Percentiles rank a stretch among this genome's conserved stretches.
Conservation (phyloP, 2,329 filamentous ascomycete species). For the Aspergillus luchuensis region DNA sequence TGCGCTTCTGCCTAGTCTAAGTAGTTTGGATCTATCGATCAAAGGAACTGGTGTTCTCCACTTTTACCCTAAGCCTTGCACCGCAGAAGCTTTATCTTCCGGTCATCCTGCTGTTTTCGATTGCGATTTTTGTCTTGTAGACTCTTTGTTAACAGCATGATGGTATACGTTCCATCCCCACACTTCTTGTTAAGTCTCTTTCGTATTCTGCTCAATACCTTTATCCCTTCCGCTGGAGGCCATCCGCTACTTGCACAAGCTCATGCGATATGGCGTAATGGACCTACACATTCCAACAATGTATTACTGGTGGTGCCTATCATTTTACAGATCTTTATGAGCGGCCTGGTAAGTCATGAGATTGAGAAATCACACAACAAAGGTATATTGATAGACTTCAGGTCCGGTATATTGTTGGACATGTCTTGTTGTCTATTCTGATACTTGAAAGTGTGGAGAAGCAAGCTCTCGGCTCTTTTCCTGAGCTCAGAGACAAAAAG, state of each 20-base stretch:
- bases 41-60: no score
- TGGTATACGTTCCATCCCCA: no score
- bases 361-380: no score
- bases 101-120: no score
- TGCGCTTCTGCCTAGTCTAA: no score
- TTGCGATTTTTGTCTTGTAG: no score
- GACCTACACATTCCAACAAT: neutral
- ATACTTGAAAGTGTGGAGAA: slow-evolving; percentile 1
- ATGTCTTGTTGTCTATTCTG: slow-evolving; percentile 3
- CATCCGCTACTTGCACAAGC: slow-evolving; percentile 6
- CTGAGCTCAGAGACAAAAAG: neutral
- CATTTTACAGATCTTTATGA: neutral
- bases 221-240: slow-evolving; percentile 10
- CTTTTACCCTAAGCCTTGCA: no score
- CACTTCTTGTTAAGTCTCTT: neutral
- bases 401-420: slow-evolving; percentile 3
- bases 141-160: no score
- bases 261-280: neutral
- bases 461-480: no score
- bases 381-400: neutral
- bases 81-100: no score
- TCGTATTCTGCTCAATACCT: slow-evolving; percentile 4
- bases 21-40: no score
- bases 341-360: neutral
- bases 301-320: neutral